phyloP scores from a whole-genome alignment of 2,329 filamentous ascomycete species.

The Alternaria triticina region DNA sequence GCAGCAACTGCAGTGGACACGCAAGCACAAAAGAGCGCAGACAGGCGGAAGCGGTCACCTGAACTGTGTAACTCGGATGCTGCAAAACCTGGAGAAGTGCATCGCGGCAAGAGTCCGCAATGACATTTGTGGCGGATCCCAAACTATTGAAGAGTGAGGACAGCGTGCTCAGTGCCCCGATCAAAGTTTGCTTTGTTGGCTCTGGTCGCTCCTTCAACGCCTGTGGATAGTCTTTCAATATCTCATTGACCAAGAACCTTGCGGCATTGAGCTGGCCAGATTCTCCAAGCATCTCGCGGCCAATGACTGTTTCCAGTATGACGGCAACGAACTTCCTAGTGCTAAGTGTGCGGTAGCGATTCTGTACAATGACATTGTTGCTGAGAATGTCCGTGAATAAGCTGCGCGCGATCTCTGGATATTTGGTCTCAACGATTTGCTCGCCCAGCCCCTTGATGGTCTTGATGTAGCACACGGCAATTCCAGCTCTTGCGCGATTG shows the following conservation, averaged over 20 bases:
- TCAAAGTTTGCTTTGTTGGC: conserved; percentile 84
- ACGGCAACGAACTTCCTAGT: conserved; percentile 84
- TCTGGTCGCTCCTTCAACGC: conserved; percentile 85
- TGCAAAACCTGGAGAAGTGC: conserved; percentile 87
- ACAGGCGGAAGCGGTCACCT: conserved; percentile 86
- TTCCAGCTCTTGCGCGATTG: conserved; percentile 79
- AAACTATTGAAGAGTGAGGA: conserved; percentile 78
- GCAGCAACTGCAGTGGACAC: conserved; percentile 88
- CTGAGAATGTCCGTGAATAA: conserved; percentile 81
- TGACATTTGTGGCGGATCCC: conserved; percentile 78
- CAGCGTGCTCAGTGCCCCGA: conserved; percentile 78
- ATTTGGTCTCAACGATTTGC: conserved; percentile 81
- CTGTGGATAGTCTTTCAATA: conserved; percentile 94
- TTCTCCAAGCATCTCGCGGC: conserved; percentile 82
- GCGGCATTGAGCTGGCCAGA: conserved; percentile 85
- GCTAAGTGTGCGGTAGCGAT: conserved; percentile 85
- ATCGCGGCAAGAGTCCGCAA: conserved; percentile 86
- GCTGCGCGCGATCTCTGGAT: conserved; percentile 79
- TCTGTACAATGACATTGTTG: conserved; percentile 75
- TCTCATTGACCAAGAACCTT: conserved; percentile 80
- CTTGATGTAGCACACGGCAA: conserved; percentile 86
- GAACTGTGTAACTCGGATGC: conserved; percentile 95
- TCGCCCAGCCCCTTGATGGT: conserved; percentile 81
- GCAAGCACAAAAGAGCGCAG: conserved; percentile 86
- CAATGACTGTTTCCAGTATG: conserved; percentile 83